Percentiles rank a stretch among this genome's conserved stretches.
These are phyloP conservation scores for Boletus sensibilis DNA, from an alignment of 768 basidiomycete genomes.

Conservation along the genomic window DNA sequence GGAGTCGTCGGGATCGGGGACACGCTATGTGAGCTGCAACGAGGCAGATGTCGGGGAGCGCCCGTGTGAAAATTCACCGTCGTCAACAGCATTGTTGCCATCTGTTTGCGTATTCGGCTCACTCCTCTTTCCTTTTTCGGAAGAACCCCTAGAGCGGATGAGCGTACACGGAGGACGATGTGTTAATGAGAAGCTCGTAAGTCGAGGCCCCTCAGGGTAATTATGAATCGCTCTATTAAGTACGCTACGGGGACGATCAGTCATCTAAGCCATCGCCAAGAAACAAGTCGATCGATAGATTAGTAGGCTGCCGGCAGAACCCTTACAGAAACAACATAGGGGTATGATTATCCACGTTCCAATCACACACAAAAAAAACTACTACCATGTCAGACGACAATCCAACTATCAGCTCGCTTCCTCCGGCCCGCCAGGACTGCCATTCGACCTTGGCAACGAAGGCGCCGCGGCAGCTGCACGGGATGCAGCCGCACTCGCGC, in stretches of 20 bases:
- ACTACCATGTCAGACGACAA: neutral
- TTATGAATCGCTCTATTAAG: neutral
- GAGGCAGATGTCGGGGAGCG: conserved; percentile 25
- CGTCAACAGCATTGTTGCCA: conserved; percentile 22
- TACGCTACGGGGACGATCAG: neutral
- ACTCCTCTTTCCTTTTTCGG: neutral
- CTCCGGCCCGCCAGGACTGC: conserved; percentile 36
- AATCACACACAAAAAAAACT: neutral
- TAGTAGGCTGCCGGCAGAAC: neutral
- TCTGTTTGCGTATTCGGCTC: conserved; percentile 9
- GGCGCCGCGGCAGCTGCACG: conserved; percentile 12
- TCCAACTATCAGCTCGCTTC: conserved; percentile 33
- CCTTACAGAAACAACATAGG: neutral
- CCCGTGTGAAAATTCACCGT: conserved; percentile 22
- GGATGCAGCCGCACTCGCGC: conserved; percentile 34
- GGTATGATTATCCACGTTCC: neutral
- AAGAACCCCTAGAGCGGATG: neutral
- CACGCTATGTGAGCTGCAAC: conserved; percentile 15
- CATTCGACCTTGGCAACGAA: conserved; percentile 34
- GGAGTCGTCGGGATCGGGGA: conserved; percentile 5
- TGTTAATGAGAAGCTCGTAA: too few species aligned
- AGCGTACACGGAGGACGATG: too few species aligned
- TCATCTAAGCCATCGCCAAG: neutral
- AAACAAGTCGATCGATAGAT: neutral
- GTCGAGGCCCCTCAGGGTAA: neutral